phyloP scores from a whole-genome alignment of 805 yeast genomes.

The Pichia exigua region DNA sequence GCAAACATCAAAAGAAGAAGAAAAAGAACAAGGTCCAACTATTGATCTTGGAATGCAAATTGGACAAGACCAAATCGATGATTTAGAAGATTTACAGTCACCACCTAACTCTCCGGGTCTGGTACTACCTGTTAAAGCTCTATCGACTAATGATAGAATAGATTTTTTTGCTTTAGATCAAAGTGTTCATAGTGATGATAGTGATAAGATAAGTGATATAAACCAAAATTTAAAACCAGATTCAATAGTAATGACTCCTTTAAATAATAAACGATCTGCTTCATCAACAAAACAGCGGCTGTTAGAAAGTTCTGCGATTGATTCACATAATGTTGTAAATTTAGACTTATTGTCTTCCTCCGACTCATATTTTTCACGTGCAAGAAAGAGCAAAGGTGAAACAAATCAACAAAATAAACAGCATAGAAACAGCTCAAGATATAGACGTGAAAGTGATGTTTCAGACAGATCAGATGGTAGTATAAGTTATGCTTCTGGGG shows the following conservation, averaged over 20 bases:
- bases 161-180: conserved; percentile 25
- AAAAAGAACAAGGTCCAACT: not conserved
- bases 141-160: conserved; percentile 18
- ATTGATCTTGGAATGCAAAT: conserved; percentile 1
- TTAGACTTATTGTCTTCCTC: conserved; percentile 20
- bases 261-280: not conserved
- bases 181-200: not conserved
- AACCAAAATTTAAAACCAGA: not conserved
- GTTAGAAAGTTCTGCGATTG: not conserved
- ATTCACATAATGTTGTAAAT: not conserved
- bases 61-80: conserved; percentile 5
- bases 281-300: not conserved
- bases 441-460: conserved; percentile 22
- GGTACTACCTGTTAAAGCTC: conserved; percentile 12
- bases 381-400: conserved; percentile 15
- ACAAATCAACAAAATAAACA: not conserved
- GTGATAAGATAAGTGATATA: not conserved
- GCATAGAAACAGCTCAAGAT: not conserved
- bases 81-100: conserved; percentile 14
- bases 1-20: not conserved
- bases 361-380: conserved; percentile 29
- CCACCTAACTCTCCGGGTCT: conserved; percentile 27
- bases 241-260: not conserved
- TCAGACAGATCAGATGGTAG: conserved; percentile 18
- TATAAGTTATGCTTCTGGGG: conserved; percentile 1